Evolutionary conservation across 1,284 basidiomycete genomes (phyloP).

Genomic region (Boletellus sp.): DNA sequence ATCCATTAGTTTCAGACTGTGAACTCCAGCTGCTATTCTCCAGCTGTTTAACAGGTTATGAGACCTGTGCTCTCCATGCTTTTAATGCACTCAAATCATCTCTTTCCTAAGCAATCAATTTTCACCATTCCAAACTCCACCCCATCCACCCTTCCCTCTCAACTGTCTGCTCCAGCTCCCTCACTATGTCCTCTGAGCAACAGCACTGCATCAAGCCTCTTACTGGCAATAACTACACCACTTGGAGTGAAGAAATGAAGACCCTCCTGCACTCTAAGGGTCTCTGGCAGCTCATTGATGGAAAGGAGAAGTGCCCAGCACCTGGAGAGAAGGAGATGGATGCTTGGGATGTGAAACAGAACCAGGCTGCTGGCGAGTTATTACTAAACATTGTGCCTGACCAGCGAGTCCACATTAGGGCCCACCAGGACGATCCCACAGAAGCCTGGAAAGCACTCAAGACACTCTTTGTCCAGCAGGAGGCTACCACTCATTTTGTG

Average conservation of each 20-base stretch:
- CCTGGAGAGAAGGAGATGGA: too few species aligned
- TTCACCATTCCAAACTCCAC: too few species aligned
- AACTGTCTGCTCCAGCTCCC: too few species aligned
- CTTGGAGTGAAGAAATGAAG: neutral
- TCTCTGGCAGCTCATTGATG: neutral
- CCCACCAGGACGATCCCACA: neutral
- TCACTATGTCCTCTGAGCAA: too few species aligned
- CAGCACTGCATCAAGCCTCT: neutral
- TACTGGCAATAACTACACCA: neutral
- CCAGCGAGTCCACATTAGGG: neutral
- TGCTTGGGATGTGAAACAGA: neutral
- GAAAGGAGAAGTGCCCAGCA: neutral
- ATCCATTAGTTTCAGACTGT: too few species aligned
- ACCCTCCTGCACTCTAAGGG: neutral
- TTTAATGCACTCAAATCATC: too few species aligned
- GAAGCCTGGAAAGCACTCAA: neutral
- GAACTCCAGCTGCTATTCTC: too few species aligned
- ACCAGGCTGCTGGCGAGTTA: neutral
- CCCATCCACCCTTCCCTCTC: too few species aligned
- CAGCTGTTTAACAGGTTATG: too few species aligned
- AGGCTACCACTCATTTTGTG: too few species aligned
- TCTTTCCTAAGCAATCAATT: too few species aligned
- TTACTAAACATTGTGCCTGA: neutral
- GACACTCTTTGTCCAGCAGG: neutral
- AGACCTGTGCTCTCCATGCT: too few species aligned